Evolutionary conservation across 108 stramenopile species (phyloP).

Genomic region (Schizochytrium sp.): DNA sequence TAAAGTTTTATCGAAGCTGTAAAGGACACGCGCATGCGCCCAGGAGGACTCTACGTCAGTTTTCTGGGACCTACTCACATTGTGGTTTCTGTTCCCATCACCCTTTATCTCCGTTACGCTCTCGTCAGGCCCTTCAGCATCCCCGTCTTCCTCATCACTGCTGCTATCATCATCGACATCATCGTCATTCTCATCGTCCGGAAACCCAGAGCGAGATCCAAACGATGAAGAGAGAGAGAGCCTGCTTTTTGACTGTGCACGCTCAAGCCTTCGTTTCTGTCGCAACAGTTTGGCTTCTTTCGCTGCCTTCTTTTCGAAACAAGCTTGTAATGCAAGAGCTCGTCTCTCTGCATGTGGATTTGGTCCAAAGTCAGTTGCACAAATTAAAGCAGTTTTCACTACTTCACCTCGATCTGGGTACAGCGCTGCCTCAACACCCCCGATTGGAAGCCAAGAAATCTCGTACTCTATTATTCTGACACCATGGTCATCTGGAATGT

Average conservation of each 20-base stretch:
- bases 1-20: not conserved
- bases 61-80: no score
- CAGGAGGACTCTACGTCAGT: not conserved
- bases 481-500: conserved; percentile 44
- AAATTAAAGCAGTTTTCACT: not conserved
- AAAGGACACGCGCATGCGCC: not conserved
- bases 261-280: not conserved
- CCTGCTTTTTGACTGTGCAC: not conserved
- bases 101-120: not conserved
- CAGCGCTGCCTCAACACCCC: conserved; percentile 5
- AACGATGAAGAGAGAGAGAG: not conserved
- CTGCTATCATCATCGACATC: not conserved
- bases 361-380: not conserved
- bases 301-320: conserved; percentile 25
- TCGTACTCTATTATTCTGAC: conserved; percentile 39
- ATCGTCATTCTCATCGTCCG: not conserved
- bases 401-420: not conserved
- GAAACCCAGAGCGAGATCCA: not conserved
- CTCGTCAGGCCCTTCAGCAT: not conserved
- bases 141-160: not conserved
- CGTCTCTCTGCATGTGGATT: conserved; percentile 14
- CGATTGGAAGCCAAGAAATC: conserved; percentile 17
- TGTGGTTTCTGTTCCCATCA: not conserved
- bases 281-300: not conserved
- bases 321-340: not conserved